Conservation (phyloP, 768 basidiomycete species). For the Suillus sp. region DNA sequence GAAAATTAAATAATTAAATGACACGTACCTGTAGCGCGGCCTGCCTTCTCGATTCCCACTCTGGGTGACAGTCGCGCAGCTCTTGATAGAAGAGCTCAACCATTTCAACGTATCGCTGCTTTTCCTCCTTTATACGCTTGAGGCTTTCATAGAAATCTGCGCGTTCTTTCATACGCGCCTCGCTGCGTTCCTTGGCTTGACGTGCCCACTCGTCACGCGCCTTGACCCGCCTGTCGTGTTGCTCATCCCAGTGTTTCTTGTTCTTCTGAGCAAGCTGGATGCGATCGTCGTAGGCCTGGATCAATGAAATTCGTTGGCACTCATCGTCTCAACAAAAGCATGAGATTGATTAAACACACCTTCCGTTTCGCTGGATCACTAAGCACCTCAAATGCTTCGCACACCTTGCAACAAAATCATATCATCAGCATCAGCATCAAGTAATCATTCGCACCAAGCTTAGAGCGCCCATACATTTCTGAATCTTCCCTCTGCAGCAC, state of each 20-base stretch:
- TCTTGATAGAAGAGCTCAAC: constrained; percentile 58
- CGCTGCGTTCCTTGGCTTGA: constrained; percentile 48
- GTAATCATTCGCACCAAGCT: constrained; percentile 23
- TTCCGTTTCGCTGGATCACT: constrained; percentile 56
- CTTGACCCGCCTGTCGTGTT: constrained; percentile 43
- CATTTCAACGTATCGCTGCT: constrained; percentile 42
- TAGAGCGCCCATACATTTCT: constrained; percentile 49
- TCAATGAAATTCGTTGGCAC: not conserved
- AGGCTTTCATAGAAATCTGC: constrained; percentile 39
- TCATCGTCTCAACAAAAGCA: not conserved
- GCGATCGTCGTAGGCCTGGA: constrained; percentile 51
- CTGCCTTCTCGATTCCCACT: constrained; percentile 59
- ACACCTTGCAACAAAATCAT: constrained; percentile 44
- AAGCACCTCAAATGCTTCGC: constrained; percentile 62
- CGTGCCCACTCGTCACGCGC: constrained; percentile 59
- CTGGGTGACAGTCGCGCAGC: constrained; percentile 57
- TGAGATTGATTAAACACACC: constrained; percentile 36
- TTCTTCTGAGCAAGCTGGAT: constrained; percentile 33
- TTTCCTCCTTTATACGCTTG: constrained; percentile 44
- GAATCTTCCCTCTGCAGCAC: constrained; percentile 57
- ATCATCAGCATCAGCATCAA: constrained; percentile 22
- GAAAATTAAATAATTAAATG: not conserved
- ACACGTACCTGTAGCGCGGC: constrained; percentile 50
- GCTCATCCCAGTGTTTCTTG: constrained; percentile 35
- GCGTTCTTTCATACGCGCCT: constrained; percentile 50